A percentile compares a stretch with the other conserved stretches of the same genome.
These are phyloP conservation scores for Tylopilus sp. DNA, from an alignment of 768 basidiomycete genomes.

Conservation along the genomic window DNA sequence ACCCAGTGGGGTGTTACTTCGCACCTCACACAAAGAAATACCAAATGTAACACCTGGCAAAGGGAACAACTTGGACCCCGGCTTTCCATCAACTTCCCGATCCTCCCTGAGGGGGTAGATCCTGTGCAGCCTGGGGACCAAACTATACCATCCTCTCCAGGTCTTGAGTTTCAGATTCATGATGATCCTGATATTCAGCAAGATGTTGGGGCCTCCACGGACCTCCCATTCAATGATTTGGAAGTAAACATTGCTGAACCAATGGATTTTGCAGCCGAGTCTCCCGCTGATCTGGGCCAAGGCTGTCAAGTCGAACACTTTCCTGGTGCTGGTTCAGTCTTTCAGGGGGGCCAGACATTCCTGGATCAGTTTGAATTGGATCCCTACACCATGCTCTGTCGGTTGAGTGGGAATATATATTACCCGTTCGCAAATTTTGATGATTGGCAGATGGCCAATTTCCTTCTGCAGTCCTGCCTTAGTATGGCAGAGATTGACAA, in stretches of 20 bases:
- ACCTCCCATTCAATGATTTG: neutral
- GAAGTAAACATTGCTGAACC: neutral
- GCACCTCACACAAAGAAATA: neutral
- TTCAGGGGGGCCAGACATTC: too few relatives aligned
- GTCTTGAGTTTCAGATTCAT: too few relatives aligned
- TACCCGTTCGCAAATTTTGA: neutral
- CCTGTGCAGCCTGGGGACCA: neutral
- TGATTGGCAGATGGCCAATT: neutral
- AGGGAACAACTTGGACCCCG: neutral
- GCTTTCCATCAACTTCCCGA: too few relatives aligned
- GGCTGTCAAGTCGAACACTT: neutral
- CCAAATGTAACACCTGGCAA: neutral
- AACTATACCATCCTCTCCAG: neutral
- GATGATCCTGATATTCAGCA: too few relatives aligned
- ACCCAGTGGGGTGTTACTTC: too few relatives aligned
- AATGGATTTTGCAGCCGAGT: neutral
- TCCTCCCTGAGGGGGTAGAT: neutral
- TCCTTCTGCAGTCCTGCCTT: neutral
- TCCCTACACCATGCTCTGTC: neutral
- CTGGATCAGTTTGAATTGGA: neutral
- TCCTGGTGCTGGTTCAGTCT: neutral
- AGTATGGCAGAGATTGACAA: neutral
- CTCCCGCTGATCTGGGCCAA: neutral
- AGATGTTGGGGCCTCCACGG: too few relatives aligned
- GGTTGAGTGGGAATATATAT: neutral